phyloP scores from a whole-genome alignment of 225 moss, liverwort and hornwort genomes.

The Physcomitrium patens region DNA sequence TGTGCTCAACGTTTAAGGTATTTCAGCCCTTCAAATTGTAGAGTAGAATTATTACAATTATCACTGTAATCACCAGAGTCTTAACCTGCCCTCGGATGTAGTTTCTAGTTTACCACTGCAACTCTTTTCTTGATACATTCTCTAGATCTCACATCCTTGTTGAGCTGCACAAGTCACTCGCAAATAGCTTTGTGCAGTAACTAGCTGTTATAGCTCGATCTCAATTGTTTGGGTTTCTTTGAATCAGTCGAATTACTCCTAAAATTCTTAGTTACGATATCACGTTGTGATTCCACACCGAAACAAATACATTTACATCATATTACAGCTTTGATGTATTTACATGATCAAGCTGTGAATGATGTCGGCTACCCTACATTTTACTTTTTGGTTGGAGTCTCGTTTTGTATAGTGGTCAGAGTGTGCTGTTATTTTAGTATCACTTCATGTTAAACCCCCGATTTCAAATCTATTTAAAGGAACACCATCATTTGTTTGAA shows the following conservation, averaged over 20 bases:
- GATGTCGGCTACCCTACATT: background rate
- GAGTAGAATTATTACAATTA: slow-evolving; percentile 12
- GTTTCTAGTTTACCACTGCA: slow-evolving; percentile 24
- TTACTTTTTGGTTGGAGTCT: background rate
- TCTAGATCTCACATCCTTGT: too few species aligned
- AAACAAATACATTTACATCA: background rate
- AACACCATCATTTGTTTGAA: background rate
- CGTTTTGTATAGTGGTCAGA: background rate
- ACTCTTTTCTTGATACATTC: slow-evolving; percentile 2
- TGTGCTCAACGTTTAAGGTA: slow-evolving; percentile 23
- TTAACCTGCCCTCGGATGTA: slow-evolving; percentile 19
- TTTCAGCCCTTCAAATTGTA: slow-evolving; percentile 17
- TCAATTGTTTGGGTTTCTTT: background rate
- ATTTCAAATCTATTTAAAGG: too few species aligned
- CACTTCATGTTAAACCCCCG: too few species aligned
- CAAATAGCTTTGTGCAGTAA: background rate
- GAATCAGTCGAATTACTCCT: background rate
- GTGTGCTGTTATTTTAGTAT: too few species aligned
- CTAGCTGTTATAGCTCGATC: background rate
- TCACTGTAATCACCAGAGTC: slow-evolving; percentile 21
- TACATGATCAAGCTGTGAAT: background rate
- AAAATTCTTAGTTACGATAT: background rate
- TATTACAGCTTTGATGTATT: background rate
- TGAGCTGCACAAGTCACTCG: background rate
- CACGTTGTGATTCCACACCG: background rate